Base-by-base conservation (phyloP, 371 early-diverging fungal genomes). In the Actinomortierella ambigua region DNA sequence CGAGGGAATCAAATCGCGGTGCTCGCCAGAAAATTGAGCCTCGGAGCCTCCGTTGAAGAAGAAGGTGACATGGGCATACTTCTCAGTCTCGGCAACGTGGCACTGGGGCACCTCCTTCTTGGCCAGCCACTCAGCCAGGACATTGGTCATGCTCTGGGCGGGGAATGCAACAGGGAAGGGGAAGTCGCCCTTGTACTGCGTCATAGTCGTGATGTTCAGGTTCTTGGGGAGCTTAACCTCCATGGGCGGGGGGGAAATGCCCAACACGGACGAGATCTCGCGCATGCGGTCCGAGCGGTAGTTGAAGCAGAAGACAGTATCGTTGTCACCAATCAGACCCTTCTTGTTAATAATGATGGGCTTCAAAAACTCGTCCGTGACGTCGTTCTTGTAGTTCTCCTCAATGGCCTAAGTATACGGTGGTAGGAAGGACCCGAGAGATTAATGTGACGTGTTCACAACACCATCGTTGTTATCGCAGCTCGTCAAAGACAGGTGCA, bases 1-100 rank as follows among this genome's bases (percentile, higher is more conserved):
- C 47, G 95, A 95, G 26, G 92, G 81, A 53, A 98, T 85, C 81
- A 99, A 75, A 62, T 89, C 91, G 62, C 99, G 95, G 49, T 93
- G 89, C 83, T 99, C 99, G 52, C 79, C 79, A 29, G 78, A 59
- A 79, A 93, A 97, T 76, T 93, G 91, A 46, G 90, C 89, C 80
- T 98, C 99, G 28, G 90, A 83, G 46, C 99, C 99, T 57, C 99
- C 99, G 83, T 99, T 99, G 86, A 99, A 99, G 93, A 99, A 99
- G 91, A 99, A 99, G 53, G 99, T 99, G 41, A 99, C 99, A 81
- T 99, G 99, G 22, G 99, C 99, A 79, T 97, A 98, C 85, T 99
- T 99, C 78, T 99, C 99, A 11, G 99, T 99, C 82, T 99, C 99
- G 34, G 95, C 98, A 63, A 99, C 87, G 79, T 98, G 98, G 79